Conservation (phyloP, 106 monocot genomes). For the Apostasia ramifera region DNA sequence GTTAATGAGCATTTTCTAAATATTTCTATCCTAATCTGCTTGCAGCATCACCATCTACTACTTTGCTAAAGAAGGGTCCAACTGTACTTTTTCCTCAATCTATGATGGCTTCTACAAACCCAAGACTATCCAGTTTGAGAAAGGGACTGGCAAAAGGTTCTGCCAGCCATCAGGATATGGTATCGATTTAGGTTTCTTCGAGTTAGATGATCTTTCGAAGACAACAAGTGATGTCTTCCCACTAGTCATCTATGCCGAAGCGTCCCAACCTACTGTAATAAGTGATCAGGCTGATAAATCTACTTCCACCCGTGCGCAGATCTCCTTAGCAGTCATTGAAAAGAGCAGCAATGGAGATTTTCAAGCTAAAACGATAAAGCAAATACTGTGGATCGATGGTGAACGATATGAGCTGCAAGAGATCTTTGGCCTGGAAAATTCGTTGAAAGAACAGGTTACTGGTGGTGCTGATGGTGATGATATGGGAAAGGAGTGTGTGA, state of each 20-base stretch:
- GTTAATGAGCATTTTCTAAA: no score
- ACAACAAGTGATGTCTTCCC: conserved; percentile 57
- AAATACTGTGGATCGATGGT: conserved; percentile 68
- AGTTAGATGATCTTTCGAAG: conserved; percentile 64
- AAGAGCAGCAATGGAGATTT: conserved; percentile 39
- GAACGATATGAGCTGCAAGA: conserved; percentile 79
- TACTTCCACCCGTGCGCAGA: conserved; percentile 38
- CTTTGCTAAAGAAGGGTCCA: conserved; percentile 75
- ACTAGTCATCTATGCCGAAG: conserved; percentile 63
- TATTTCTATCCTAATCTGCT: neutral
- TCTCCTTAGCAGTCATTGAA: conserved; percentile 73
- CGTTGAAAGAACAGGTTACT: conserved; percentile 19
- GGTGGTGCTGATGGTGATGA: conserved; percentile 30
- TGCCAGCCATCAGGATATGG: conserved; percentile 69
- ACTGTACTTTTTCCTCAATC: conserved; percentile 31
- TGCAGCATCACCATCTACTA: conserved; percentile 86
- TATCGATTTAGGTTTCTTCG: conserved; percentile 83
- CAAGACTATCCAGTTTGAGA: conserved; percentile 43
- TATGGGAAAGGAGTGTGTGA: conserved; percentile 83
- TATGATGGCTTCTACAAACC: conserved; percentile 42
- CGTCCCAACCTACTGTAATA: conserved; percentile 6
- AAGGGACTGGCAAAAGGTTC: conserved; percentile 65
- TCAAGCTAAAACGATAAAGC: conserved; percentile 65
- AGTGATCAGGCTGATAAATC: conserved; percentile 24
- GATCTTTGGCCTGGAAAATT: conserved; percentile 61